Evolutionary conservation across 2,329 filamentous ascomycete genomes (phyloP), one percentile per base, ranked within the genome.

Genomic region (Ophiostoma sp.): DNA sequence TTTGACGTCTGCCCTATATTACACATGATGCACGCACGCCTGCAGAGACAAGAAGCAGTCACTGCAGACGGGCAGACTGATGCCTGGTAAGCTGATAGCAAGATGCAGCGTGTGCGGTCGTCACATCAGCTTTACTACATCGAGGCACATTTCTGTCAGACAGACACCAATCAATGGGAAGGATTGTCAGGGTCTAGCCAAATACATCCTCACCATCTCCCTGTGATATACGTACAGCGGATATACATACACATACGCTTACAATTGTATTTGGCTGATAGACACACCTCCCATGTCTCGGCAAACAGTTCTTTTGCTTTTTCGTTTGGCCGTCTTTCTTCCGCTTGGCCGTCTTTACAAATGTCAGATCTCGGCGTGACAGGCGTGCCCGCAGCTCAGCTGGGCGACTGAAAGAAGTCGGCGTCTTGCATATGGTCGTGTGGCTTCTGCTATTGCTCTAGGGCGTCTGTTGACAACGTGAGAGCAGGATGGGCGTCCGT

Each of bases 181-280:
- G 49, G 55, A 60, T 60, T 27, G 55, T 60, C 55, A 60, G 55
- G 55, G 27, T 60, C 55, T 60, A 60, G 55, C 55, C 55, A 60
- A 4, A 60, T 36, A 9, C 11, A 11, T 14, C 8, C 27, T 3
- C n/a, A 27, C n/a, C 11, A 6, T n/a, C 18, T 27, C 49, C 8
- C 47, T n/a, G 16, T n/a, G 16, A 27, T 12, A 8, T 6, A 11
- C n/a, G 27, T 27, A 27, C 27, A 27, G 27, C 27, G 27, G 27
- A 27, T 27, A 52, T 18, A 7, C n/a, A 27, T 36, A 12, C 7
- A 11, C 27, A 7, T 47, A 16, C 45, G n/a, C 12, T 16, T 14
- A 47, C 11, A 47, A 16, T 27, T 27, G 27, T 2, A 27, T 27
- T 27, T 27, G 27, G 27, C 27, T 27, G 27, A 27, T 27, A 27